Base-by-base conservation (phyloP, 805 yeast genomes). In the Hemisphaericaspora nanyangensis region DNA sequence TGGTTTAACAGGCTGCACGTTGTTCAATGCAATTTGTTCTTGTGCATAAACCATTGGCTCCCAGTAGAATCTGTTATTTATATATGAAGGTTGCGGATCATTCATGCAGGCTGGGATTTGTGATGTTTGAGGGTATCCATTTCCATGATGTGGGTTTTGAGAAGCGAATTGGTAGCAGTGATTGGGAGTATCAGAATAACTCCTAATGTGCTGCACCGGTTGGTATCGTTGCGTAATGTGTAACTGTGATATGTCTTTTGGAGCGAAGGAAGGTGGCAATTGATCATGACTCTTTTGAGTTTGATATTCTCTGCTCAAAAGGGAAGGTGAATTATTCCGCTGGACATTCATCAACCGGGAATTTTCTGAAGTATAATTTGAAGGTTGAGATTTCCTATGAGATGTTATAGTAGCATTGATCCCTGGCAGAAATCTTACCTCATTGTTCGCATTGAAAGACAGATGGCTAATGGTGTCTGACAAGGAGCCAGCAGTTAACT, bases 401-500 rank as follows among this genome's bases (percentile, higher is more conserved):
- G 26, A 22, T 8, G 8, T 8, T 22, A 22, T 8, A 8, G 26
- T 22, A 5, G 26, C 8, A 22, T 12, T 22, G 11, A 22, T 22
- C 11, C 26, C 26, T 3, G 26, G 26, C 5, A 22, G 11, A 8
- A 22, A 22, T 8, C 11, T 8, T 3, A 12, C 5, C 5, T 22
- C 26, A 22, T 22, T 22, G 8, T 8, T 8, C 11, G 8, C 11
- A 3, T 22, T 22, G 11, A 22, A 22, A 22, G 26, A 12, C 5
- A 12, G 3, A 8, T 22, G 26, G 11, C 11, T 5, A 12, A 22
- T 8, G 8, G 26, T 8, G 11, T 22, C 26, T 5, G 26, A 22
- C 11, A 22, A 22, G 5, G 12, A 22, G 11, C 26, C 26, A 8
- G 26, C 43, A 17, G 61, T 56, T 31, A 58, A 47, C 37, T 58